Evolutionary conservation across 495 filamentous ascomycete species (phyloP).

Genomic region (Aspergillus hancockii): DNA sequence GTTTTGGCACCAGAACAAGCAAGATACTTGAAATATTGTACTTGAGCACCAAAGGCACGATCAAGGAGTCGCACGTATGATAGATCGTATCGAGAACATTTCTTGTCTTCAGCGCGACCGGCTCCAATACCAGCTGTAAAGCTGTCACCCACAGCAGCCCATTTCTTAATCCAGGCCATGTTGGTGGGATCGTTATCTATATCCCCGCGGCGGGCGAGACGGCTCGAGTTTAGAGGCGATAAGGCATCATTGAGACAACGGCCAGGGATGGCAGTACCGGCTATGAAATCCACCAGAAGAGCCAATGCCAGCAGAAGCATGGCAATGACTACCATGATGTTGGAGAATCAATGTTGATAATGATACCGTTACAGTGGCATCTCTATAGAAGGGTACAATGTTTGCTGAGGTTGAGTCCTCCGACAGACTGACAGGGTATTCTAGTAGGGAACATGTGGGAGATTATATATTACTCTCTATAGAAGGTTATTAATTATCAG

Average conservation of each 20-base stretch:
- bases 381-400: no score
- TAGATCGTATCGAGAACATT: slow-evolving; percentile 29
- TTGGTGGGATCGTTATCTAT: slow-evolving; percentile 14
- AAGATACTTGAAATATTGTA: slow-evolving; percentile 9
- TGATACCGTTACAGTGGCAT: no score
- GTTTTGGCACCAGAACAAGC: slow-evolving; percentile 30
- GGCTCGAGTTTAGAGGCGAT: background rate
- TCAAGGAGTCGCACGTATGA: slow-evolving; percentile 24
- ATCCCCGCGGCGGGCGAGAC: slow-evolving; percentile 2
- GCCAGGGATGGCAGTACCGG: no score
- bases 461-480: no score
- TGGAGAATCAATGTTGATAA: no score
- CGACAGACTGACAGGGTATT: no score
- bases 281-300: background rate
- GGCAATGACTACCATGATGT: background rate
- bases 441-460: no score
- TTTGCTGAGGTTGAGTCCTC: no score
- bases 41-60: background rate
- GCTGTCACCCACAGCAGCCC: slow-evolving; percentile 35
- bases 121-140: slow-evolving; percentile 37
- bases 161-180: slow-evolving; percentile 26
- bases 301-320: background rate
- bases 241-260: background rate
- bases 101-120: slow-evolving; percentile 11
- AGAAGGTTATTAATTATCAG: no score